Percentiles rank a stretch among this genome's conserved stretches.
phyloP scores from a whole-genome alignment of 495 filamentous ascomycete genomes.

The Aspergillus affinis region DNA sequence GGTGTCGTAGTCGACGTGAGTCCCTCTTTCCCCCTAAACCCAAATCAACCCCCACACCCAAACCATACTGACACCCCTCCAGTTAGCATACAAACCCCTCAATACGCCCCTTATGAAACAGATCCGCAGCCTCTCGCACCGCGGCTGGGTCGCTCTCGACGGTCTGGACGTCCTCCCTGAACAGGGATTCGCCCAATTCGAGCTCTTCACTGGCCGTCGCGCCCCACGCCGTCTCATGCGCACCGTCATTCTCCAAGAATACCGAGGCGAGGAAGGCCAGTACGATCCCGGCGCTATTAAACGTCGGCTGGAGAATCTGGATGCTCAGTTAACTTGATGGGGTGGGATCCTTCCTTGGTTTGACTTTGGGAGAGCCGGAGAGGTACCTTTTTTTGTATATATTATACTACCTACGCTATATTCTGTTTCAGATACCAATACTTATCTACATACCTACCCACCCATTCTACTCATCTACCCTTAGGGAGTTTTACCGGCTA shows the following conservation, averaged over 20 bases:
- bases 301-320: conserved; percentile 35
- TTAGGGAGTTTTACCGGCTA: too few species aligned
- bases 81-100: conserved; percentile 71
- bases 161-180: conserved; percentile 75
- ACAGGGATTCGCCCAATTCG: conserved; percentile 80
- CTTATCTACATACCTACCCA: too few species aligned
- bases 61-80: conserved; percentile 1
- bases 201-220: conserved; percentile 73
- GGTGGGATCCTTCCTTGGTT: background rate
- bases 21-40: conserved; percentile 6
- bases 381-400: background rate
- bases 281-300: conserved; percentile 35
- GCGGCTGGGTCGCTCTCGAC: conserved; percentile 72
- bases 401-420: background rate
- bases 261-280: conserved; percentile 38
- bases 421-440: too few species aligned
- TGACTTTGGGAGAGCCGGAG: too few species aligned
- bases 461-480: too few species aligned
- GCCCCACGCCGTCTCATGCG: conserved; percentile 71
- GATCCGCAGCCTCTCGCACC: conserved; percentile 53
- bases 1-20: conserved; percentile 73
- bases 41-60: background rate
- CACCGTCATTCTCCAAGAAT: conserved; percentile 40
- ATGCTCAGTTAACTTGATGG: conserved; percentile 32
- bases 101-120: conserved; percentile 71